Base-by-base conservation (phyloP, 2,329 filamentous ascomycete species). In the Fusarium sp. region DNA sequence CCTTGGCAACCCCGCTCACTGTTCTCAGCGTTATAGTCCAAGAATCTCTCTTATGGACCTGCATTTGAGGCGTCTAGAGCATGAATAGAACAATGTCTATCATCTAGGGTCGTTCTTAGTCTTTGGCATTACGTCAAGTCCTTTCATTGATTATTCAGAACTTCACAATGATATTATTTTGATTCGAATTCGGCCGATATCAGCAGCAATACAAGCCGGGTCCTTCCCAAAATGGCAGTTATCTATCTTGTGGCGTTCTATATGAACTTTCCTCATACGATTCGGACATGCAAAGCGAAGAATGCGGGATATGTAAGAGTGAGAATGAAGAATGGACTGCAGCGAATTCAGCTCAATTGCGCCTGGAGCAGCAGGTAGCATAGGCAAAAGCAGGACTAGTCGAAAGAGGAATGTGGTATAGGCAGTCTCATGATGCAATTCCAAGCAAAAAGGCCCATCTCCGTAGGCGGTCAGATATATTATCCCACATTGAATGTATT, bases 161-260 rank as follows among this genome's bases (percentile, higher is more conserved):
- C 6, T 43, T 54, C 9, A 36, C 47, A 6, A 13, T 58, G 5
- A 11, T 58, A 58, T 8, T 22, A 53, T 0, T 58, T 54, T 15
- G 54, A 58, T 28, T 22, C 6, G n/a, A 42, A 58, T n/a, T 42
- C 47, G n/a, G 54, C 36, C 3, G 34, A 58, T n/a, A 53, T 58
- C 32, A 50, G 54, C n/a, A 50, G 54, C 1, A 46, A 58, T 19
- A 47, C 47, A 6, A 50, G 54, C 8, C 47, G 50, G 22, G 43
- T 58, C 26, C 54, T 58, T 13, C 47, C 47, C 12, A 36, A 26
- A 15, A 39, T 58, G 43, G 28, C 54, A 42, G 42, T 25, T 7
- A 38, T 58, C n/a, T 41, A 41, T 26, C 19, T 53, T 41, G 36
- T 48, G 6, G 19, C 43, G 2, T 12, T 58, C 8, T 58, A 43